phyloP scores from a whole-genome alignment of 306 rosid species.

The Fagus crenata region DNA sequence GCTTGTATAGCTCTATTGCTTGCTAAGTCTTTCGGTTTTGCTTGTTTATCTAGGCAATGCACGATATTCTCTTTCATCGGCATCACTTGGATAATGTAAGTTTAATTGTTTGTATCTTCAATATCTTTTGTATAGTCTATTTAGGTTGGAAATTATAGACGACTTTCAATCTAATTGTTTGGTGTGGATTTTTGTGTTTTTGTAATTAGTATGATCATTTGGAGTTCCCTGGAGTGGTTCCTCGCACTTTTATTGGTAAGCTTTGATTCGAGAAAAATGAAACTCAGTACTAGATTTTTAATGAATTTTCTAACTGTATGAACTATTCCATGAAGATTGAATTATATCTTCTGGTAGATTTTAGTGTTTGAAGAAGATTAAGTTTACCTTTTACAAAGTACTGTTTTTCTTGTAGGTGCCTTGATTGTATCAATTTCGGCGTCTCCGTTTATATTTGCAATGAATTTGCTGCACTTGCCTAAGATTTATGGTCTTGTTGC shows the following conservation, averaged over 20 bases:
- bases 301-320: neutral
- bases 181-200: constrained; percentile 18
- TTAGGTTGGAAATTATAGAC: constrained; percentile 8
- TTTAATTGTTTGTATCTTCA: constrained; percentile 11
- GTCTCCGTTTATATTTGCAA: constrained; percentile 54
- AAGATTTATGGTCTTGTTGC: constrained; percentile 69
- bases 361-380: neutral
- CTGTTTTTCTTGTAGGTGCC: constrained; percentile 53
- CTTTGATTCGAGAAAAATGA: constrained; percentile 2
- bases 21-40: constrained; percentile 11
- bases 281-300: neutral
- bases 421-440: constrained; percentile 66
- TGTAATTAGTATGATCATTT: constrained; percentile 76
- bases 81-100: constrained; percentile 62
- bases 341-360: neutral
- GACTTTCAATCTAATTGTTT: constrained; percentile 17
- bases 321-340: neutral
- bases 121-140: constrained; percentile 7
- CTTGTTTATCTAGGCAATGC: constrained; percentile 63
- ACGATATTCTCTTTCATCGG: constrained; percentile 73
- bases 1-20: neutral
- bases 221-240: constrained; percentile 92
- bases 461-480: constrained; percentile 63
- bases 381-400: constrained; percentile 1
- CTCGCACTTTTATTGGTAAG: constrained; percentile 85